phyloP scores from a whole-genome alignment of 2,329 filamentous ascomycete species.

The Botrytis squamosa region DNA sequence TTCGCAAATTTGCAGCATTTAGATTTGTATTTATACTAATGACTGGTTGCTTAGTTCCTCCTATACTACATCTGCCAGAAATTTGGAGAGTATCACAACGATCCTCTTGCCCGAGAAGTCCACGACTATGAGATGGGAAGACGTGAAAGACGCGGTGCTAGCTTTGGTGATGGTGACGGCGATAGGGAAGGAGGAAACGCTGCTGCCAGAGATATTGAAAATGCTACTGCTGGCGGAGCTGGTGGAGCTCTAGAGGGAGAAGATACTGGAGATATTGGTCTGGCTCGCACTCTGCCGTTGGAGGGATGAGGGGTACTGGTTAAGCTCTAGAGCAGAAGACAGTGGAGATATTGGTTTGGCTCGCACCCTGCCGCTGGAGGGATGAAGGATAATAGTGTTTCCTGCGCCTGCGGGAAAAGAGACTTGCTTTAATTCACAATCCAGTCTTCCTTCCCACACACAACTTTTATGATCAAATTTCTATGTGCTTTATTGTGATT shows the following conservation, averaged over 20 bases:
- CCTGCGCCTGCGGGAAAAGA: neutral
- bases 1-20: neutral
- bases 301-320: too few species aligned
- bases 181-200: neutral
- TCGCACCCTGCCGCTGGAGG: neutral
- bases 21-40: neutral
- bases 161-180: neutral
- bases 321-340: neutral
- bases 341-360: neutral
- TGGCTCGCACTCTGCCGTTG: neutral
- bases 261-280: neutral
- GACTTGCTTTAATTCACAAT: neutral
- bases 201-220: neutral
- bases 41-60: neutral
- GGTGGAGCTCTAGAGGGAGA: neutral
- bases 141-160: neutral
- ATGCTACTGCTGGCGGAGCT: neutral
- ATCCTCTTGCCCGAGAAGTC: fast-evolving
- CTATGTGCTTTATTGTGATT: neutral
- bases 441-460: neutral
- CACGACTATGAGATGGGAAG: neutral
- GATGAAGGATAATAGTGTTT: neutral
- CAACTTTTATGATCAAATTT: neutral
- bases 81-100: neutral
- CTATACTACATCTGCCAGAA: neutral